Evolutionary conservation across 192 early-diverging fungal genomes (phyloP).

Genomic region (Entomortierella lignicola): DNA sequence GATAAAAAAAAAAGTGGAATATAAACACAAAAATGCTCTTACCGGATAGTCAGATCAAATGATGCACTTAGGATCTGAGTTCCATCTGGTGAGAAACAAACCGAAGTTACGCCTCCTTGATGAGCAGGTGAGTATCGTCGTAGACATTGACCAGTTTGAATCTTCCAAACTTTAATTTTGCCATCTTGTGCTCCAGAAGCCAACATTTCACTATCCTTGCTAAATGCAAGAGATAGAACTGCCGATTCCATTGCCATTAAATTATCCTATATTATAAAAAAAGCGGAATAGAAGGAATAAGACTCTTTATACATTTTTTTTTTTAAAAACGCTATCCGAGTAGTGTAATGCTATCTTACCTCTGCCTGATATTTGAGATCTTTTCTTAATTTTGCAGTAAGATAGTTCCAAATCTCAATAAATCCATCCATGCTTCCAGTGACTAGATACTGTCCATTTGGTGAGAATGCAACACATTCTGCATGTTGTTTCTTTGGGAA

Average conservation of each 20-base stretch:
- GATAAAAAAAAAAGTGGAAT: too few species aligned
- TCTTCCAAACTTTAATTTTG: slow-evolving; percentile 89
- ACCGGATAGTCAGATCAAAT: slow-evolving; percentile 83
- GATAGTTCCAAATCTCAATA: slow-evolving; percentile 95
- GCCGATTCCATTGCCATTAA: slow-evolving; percentile 93
- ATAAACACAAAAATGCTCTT: not conserved
- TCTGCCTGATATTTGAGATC: slow-evolving; percentile 94
- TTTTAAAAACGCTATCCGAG: not conserved
- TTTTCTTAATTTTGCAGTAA: slow-evolving; percentile 89
- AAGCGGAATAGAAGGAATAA: not conserved
- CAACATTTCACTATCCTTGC: slow-evolving; percentile 80
- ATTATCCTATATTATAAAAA: slow-evolving; percentile 66
- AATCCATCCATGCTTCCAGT: slow-evolving; percentile 95
- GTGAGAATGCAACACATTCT: slow-evolving; percentile 82
- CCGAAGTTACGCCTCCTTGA: slow-evolving; percentile 82
- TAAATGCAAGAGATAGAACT: slow-evolving; percentile 82
- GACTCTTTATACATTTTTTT: not conserved
- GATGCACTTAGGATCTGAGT: slow-evolving; percentile 84
- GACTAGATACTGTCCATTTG: slow-evolving; percentile 83
- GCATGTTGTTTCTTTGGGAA: slow-evolving; percentile 92
- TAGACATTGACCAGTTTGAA: slow-evolving; percentile 77
- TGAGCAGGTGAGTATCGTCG: slow-evolving; percentile 86
- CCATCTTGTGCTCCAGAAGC: slow-evolving; percentile 90
- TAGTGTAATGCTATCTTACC: slow-evolving; percentile 48
- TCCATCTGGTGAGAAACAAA: slow-evolving; percentile 82